These are phyloP conservation scores for Globisporangium paroecandrum DNA, from an alignment of 352 stramenopile genomes.

Conservation along the genomic window DNA sequence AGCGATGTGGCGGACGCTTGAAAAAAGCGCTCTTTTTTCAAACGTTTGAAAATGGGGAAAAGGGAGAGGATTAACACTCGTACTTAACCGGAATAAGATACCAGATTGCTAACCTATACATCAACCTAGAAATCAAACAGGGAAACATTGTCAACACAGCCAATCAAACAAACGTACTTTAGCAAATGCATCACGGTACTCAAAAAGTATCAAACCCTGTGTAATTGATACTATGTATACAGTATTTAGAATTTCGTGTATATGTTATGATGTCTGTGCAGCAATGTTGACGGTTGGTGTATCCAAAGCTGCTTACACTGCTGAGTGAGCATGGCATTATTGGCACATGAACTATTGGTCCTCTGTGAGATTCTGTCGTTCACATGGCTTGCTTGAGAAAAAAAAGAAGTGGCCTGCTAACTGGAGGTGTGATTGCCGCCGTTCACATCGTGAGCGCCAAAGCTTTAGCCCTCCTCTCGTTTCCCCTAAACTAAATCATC, in stretches of 20 bases:
- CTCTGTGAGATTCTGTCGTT: background rate
- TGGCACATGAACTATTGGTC: background rate
- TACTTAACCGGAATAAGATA: background rate
- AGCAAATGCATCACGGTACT: background rate
- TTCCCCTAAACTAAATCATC: background rate
- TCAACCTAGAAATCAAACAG: background rate
- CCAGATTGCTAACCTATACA: background rate
- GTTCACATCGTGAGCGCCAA: too few species aligned
- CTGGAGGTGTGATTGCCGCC: too few species aligned
- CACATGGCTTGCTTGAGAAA: background rate
- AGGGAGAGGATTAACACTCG: background rate
- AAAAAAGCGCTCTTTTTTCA: too few species aligned
- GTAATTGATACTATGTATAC: background rate
- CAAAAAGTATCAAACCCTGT: background rate
- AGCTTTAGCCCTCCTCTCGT: background rate
- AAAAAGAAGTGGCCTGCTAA: too few species aligned
- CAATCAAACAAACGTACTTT: background rate
- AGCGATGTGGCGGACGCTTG: too few species aligned
- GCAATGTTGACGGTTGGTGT: background rate
- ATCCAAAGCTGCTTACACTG: background rate
- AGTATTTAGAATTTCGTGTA: background rate
- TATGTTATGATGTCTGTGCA: background rate
- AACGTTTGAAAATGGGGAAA: background rate
- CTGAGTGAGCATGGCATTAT: background rate
- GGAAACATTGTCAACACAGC: background rate